Conservation (phyloP, 345 rosid species). For the Arabidopsis suecica region DNA sequence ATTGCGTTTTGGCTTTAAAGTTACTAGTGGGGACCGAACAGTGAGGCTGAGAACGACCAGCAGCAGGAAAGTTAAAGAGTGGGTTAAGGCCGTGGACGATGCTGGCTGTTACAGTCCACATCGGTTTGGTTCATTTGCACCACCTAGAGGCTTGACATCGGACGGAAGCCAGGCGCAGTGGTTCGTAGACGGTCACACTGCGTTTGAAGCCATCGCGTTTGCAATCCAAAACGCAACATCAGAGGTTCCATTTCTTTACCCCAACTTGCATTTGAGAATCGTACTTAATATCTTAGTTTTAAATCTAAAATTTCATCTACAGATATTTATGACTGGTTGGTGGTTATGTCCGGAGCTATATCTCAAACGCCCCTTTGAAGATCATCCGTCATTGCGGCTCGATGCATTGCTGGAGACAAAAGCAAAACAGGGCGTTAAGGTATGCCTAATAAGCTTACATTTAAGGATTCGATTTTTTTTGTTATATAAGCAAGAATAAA, state of each 20-base stretch:
- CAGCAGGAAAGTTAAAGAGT: constrained; percentile 64
- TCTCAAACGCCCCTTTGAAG: constrained; percentile 84
- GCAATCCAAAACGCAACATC: constrained; percentile 81
- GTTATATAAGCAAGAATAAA: background rate
- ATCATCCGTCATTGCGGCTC: constrained; percentile 63
- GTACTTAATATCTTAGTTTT: background rate
- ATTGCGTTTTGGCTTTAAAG: constrained; percentile 64
- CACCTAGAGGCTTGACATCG: constrained; percentile 75
- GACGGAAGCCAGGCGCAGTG: constrained; percentile 96
- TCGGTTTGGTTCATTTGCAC: constrained; percentile 79
- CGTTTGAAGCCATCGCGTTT: constrained; percentile 89
- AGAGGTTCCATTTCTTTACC: constrained; percentile 58
- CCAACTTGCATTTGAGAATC: background rate
- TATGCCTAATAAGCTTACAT: constrained; percentile 35
- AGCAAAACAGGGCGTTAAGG: constrained; percentile 94
- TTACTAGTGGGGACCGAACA: constrained; percentile 67
- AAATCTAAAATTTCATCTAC: constrained; percentile 21
- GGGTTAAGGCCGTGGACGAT: constrained; percentile 77
- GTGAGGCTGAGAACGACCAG: constrained; percentile 66
- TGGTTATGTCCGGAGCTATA: constrained; percentile 97
- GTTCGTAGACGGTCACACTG: constrained; percentile 88
- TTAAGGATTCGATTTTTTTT: constrained; percentile 4
- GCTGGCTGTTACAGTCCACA: constrained; percentile 84
- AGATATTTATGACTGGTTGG: constrained; percentile 97
- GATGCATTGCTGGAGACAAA: constrained; percentile 81